Conservation (phyloP, 495 filamentous ascomycete genomes). For the Chaetomium fimeti region DNA sequence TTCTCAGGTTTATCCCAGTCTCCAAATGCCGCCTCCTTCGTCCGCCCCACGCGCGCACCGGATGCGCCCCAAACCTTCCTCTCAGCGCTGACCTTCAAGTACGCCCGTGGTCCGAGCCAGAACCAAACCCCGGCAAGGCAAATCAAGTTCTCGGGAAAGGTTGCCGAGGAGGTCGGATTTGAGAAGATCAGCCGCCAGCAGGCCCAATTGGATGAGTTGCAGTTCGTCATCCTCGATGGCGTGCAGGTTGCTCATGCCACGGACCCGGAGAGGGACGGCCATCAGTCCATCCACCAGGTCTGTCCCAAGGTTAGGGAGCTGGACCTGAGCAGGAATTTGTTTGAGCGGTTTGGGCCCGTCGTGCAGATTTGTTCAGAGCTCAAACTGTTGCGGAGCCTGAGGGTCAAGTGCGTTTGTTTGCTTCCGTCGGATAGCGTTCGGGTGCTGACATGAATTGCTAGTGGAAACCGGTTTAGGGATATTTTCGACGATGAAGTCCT, state of each 20-base stretch:
- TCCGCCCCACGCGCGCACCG: constrained; percentile 68
- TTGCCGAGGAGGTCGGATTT: constrained; percentile 93
- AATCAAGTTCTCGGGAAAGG: constrained; percentile 75
- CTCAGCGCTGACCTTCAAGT: constrained; percentile 78
- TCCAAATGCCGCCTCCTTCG: constrained; percentile 75
- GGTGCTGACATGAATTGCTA: constrained; percentile 33
- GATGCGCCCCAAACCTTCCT: constrained; percentile 71
- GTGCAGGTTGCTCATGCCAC: constrained; percentile 54
- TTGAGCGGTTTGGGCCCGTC: constrained; percentile 64
- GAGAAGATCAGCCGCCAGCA: constrained; percentile 84
- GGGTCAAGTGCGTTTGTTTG: constrained; percentile 61
- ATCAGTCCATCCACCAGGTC: constrained; percentile 43
- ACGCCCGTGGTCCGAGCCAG: constrained; percentile 58
- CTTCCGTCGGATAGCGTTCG: constrained; percentile 41
- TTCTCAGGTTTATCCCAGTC: constrained; percentile 61
- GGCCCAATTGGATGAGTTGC: constrained; percentile 71
- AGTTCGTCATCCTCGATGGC: constrained; percentile 78
- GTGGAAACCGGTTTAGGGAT: constrained; percentile 72
- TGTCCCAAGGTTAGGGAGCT: constrained; percentile 73
- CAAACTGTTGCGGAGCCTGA: constrained; percentile 59
- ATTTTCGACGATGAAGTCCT: constrained; percentile 41
- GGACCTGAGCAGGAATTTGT: constrained; percentile 82
- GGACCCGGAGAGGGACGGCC: constrained; percentile 36
- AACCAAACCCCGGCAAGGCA: constrained; percentile 35
- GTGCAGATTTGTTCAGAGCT: constrained; percentile 67